phyloP scores from a whole-genome alignment of 164 flowering plant genomes.

The Berberis vulgaris region DNA sequence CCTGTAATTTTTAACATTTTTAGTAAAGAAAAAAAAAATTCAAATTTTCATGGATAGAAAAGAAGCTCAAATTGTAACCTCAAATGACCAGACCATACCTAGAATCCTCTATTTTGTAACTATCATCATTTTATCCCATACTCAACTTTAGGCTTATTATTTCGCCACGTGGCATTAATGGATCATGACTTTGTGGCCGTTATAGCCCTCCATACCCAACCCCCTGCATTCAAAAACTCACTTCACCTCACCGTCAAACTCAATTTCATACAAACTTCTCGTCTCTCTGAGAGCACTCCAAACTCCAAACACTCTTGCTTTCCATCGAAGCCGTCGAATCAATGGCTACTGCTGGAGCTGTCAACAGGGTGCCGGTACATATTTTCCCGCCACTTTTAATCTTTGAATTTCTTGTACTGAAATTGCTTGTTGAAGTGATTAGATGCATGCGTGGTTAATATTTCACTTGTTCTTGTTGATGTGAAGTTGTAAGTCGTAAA shows the following conservation, averaged over 20 bases:
- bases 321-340: neutral
- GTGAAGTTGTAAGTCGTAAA: no score
- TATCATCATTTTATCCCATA: no score
- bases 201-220: conserved; percentile 8
- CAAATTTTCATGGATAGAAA: no score
- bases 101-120: no score
- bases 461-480: neutral
- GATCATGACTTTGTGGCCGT: conserved; percentile 29
- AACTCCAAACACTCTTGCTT: neutral
- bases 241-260: neutral
- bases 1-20: no score
- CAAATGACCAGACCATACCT: no score
- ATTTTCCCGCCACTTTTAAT: conserved; percentile 1
- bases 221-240: conserved; percentile 5
- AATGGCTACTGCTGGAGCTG: conserved; percentile 35
- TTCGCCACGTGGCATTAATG: conserved; percentile 19
- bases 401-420: neutral
- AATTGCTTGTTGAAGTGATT: no score
- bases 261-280: neutral
- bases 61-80: no score
- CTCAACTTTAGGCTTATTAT: no score
- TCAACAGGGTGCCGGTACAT: conserved; percentile 23
- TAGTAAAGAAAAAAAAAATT: no score
- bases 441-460: neutral
- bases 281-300: neutral